Base-by-base conservation (phyloP, 1,139 yeast species). In the Yamadazyma spencermartinsiae region DNA sequence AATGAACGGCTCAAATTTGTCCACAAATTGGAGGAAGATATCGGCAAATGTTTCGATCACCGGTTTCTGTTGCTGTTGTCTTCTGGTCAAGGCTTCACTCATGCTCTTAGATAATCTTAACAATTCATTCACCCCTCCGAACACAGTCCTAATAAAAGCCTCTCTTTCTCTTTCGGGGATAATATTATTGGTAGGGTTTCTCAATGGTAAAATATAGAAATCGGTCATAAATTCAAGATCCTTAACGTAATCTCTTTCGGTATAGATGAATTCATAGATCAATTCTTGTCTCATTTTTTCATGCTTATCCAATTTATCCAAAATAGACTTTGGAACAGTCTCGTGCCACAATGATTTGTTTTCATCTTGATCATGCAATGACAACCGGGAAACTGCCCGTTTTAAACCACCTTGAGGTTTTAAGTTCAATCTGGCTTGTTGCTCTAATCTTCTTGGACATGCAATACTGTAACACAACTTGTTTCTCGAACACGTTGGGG, bases 391-490 rank as follows among this genome's bases (percentile, higher is more conserved):
- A 35, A 87, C 95, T 6, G 95, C 89, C 31, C 96, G 72, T 48
- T 82, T 79, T 51, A 92, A 73, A 1, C 95, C 95, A 29, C 96
- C 92, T 52, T 86, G 86, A 6, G 95, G 89, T 59, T 88, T 87
- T 79, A 87, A 74, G 53, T 89, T 88, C 43, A 88, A 73, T 41
- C 98, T 73, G 2, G 96, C 96, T 57, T 92, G 98, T 60, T 92
- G 98, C 61, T 92, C 98, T 36, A 92, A 69, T 49, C 98, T 77
- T 50, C 97, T 77, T 9, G 98, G 98, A 65, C 98, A 92, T n/a
- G 97, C 95, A 50, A 92, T 90, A 38, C 96, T 86, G 62, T 92
- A 92, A 63, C 98, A 92, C 32, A 92, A 68, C 26, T 79, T 74
- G 55, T 88, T 95, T 39, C 95, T 71, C 4, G 96, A 84, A 65